phyloP scores from a whole-genome alignment of 768 basidiomycete species.

The Tephrocybe rancida region DNA sequence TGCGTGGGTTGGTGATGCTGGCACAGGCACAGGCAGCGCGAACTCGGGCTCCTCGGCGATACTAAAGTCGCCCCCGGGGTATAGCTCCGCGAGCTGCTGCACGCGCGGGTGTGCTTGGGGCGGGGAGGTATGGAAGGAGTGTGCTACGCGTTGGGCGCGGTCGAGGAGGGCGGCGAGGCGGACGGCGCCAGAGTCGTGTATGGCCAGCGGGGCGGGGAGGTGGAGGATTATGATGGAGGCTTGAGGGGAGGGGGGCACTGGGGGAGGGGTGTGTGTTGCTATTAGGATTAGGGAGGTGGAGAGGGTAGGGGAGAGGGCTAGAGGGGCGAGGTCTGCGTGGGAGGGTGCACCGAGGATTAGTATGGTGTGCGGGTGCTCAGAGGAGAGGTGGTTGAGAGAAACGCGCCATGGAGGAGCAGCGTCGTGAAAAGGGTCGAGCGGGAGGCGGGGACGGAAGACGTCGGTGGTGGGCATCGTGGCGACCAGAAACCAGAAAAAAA shows the following conservation, averaged over 20 bases:
- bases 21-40: background rate
- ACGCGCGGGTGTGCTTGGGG: slow-evolving; percentile 20
- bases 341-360: slow-evolving; percentile 43
- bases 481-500: background rate
- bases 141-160: slow-evolving; percentile 39
- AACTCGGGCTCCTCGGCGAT: slow-evolving; percentile 25
- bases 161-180: slow-evolving; percentile 43
- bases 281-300: slow-evolving; percentile 38
- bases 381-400: slow-evolving; percentile 19
- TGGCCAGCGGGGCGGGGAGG: slow-evolving; percentile 32
- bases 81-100: slow-evolving; percentile 35
- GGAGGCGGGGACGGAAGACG: slow-evolving; percentile 39
- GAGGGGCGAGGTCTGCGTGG: slow-evolving; percentile 33
- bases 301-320: slow-evolving; percentile 36
- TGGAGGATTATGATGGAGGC: slow-evolving; percentile 34
- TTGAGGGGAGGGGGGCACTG: slow-evolving; percentile 22
- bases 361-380: slow-evolving; percentile 32
- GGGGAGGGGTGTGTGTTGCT: slow-evolving; percentile 40
- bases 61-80: slow-evolving; percentile 34
- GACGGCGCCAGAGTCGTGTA: slow-evolving; percentile 39
- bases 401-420: slow-evolving; percentile 1
- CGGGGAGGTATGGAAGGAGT: slow-evolving; percentile 24
- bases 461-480: slow-evolving; percentile 14
- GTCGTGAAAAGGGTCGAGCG: slow-evolving; percentile 34
- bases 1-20: background rate